These are phyloP conservation scores for Pleurotus giganteus DNA, from an alignment of 768 basidiomycete genomes.

Conservation along the genomic window DNA sequence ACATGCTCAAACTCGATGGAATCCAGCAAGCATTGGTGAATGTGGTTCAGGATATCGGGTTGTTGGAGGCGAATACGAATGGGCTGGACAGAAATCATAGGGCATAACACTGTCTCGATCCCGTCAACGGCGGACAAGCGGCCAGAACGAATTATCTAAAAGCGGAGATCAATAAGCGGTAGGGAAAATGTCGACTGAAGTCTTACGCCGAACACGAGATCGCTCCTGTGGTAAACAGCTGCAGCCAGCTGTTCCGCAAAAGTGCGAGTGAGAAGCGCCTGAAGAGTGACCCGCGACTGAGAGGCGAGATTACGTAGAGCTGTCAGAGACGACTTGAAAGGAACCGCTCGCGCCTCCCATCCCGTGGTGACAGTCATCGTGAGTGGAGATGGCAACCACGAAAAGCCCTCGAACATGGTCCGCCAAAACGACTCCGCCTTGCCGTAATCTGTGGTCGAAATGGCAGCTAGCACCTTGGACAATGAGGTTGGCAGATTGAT, in stretches of 20 bases:
- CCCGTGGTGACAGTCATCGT: background rate
- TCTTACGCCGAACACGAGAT: conserved; percentile 32
- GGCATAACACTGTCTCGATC: conserved; percentile 26
- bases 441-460: conserved; percentile 19
- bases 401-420: conserved; percentile 22
- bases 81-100: conserved; percentile 30
- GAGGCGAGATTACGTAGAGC: conserved; percentile 22
- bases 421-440: conserved; percentile 27
- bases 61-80: conserved; percentile 23
- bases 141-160: conserved; percentile 33
- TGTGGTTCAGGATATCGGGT: conserved; percentile 17
- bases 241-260: conserved; percentile 25
- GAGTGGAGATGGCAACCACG: conserved; percentile 19
- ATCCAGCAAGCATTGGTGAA: conserved; percentile 25
- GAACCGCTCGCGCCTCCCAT: conserved; percentile 12
- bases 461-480: conserved; percentile 22
- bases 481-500: conserved; percentile 10
- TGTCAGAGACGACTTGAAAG: conserved; percentile 22
- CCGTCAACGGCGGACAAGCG: conserved; percentile 28
- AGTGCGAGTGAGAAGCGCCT: conserved; percentile 28
- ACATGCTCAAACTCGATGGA: conserved; percentile 31
- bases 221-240: conserved; percentile 22
- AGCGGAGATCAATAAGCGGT: background rate
- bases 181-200: conserved; percentile 2
- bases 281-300: conserved; percentile 27